Base-by-base conservation (phyloP, 257 asterid species). In the Solanum pinnatisectum region DNA sequence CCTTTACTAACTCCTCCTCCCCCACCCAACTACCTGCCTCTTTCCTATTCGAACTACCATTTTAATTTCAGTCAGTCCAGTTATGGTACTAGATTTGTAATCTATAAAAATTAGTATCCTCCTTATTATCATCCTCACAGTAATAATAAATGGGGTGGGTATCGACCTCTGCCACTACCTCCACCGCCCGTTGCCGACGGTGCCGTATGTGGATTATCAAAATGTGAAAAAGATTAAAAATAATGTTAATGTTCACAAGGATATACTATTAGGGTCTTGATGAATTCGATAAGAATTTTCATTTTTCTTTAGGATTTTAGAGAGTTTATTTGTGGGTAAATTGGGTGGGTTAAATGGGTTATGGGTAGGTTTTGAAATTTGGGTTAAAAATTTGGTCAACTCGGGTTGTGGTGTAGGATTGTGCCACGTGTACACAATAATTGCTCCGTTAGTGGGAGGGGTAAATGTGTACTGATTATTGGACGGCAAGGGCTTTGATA, bases 171-270 rank as follows among this genome's bases (percentile, higher is more conserved):
- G 23, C 88, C 44, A 8, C 93, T 90, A n/a, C 89, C 44, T 33
- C 92, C 88, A 3, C 89, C 89, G 23, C 49, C 89, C 88, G 6
- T 85, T 84, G n/a, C 93, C 92, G 81, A 91, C 87, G 1, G 95
- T 93, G 30, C 97, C 95, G 0, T 94, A 96, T 36, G 98, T 94
- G 35, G 98, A 94, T 89, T 98, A 96, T 72, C 96, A 93, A 89
- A 92, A 90, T 85, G 94, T 96, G 2, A 96, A 94, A 91, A 95
- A 94, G 97, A 89, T 96, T 59, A 94, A 93, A 93, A 96, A 95
- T 88, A 95, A 95, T 88, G 95, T 96, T 63, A 96, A 96, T 90
- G 93, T 96, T 87, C 98, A 96, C 68, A 95, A 94, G 86, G 98
- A 42, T 42, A 95, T 82, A 95, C 98, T 3, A 91, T 96, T 36